Conservation (phyloP, 2,329 filamentous ascomycete genomes). For the Aspergillus calidoustus region DNA sequence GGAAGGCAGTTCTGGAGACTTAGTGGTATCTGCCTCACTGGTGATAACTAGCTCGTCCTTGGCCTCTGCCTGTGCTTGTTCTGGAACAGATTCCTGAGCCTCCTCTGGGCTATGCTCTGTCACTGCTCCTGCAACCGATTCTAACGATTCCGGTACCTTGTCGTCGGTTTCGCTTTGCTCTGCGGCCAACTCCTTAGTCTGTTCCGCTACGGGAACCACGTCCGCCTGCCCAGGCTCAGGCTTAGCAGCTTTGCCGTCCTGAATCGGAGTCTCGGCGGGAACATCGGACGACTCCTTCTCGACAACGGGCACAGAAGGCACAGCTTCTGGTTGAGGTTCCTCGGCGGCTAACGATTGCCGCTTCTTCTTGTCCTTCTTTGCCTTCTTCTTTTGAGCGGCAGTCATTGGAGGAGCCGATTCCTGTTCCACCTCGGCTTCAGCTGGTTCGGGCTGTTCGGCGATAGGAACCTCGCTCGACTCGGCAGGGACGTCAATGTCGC, state of each 20-base stretch:
- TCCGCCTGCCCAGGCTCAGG: not conserved
- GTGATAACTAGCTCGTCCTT: not conserved
- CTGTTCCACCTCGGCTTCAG: conserved; percentile 6
- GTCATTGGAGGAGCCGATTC: conserved; percentile 23
- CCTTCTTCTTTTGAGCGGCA: conserved; percentile 32
- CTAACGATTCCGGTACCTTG: not conserved
- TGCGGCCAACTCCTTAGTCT: not conserved
- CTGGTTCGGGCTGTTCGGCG: not conserved
- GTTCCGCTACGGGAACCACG: not conserved
- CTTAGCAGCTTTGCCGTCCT: not conserved
- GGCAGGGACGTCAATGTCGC: conserved; percentile 8
- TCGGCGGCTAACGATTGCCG: conserved; percentile 11
- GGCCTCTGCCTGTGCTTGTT: not conserved
- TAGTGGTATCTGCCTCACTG: not conserved
- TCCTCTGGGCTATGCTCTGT: too few species aligned
- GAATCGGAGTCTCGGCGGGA: not conserved
- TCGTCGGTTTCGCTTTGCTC: not conserved
- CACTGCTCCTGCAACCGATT: not conserved
- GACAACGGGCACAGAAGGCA: not conserved
- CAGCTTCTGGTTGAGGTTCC: not conserved
- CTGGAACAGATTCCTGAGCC: not conserved
- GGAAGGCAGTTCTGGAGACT: not conserved
- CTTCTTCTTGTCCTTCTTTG: conserved; percentile 32
- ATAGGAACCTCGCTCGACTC: conserved; percentile 7
- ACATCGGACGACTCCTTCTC: not conserved